Base-by-base conservation (phyloP, 2,329 filamentous ascomycete genomes). In the Plectosphaerella plurivora region DNA sequence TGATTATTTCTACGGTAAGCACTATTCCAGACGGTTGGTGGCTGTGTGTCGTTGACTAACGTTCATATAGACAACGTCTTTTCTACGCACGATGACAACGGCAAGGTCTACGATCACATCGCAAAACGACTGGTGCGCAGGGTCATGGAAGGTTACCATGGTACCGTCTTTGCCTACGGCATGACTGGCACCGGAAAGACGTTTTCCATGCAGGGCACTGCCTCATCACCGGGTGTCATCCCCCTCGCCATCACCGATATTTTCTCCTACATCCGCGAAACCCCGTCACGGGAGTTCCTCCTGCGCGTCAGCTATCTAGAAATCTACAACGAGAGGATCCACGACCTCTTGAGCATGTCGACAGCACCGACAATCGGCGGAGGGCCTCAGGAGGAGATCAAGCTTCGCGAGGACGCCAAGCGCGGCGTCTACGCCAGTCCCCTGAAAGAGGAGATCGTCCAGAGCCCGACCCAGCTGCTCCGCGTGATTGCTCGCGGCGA, bases 111-210 rank as follows among this genome's bases (percentile, higher is more conserved):
- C 68, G 94, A 99, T 70, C 86, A 93, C 57, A 89, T 84, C 45
- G 94, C 94, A 44, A 97, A 97, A 72, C 88, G 94, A 56, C 78
- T 99, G 49, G 94, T 99, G 46, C 88, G 94, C 60, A 82, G 94
- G 63, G 94, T 99, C 48, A 99, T 99, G 94, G 94, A 99, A 74
- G 94, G 94, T 42, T 99, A 97, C 68, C 93, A 97, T 64, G 94
- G 93, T 54, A 99, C 94, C 1, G 94, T 99, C 22, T 97, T 99
- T 68, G 93, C 93, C 16, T 99, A 99, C 68, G 94, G 94, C 65
- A 97, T 97, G 92, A 99, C 94, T 4, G 94, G 94, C 56, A 97
- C 94, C 1, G 94, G 94, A 60, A 99, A 99, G 75, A 99, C 94
- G 1, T 99, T 97, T 68, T 97, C 93, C 39, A 99, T 99, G 94